Evolutionary conservation across 768 basidiomycete species (phyloP).

Genomic region (Galerina sulciceps): DNA sequence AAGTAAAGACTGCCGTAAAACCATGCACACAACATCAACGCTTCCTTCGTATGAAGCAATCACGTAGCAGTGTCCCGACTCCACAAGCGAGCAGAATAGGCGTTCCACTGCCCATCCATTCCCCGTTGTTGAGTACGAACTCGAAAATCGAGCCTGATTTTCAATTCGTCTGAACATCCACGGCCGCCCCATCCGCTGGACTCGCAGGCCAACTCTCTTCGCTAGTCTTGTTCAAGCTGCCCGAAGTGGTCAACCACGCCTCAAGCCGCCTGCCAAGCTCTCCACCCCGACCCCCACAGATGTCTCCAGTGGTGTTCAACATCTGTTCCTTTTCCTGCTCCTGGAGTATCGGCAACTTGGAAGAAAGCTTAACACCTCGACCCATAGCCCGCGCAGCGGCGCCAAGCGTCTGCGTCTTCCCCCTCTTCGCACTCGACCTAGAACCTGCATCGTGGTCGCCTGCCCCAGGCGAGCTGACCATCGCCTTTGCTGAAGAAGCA

Average conservation of each 20-base stretch:
- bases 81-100: too few relatives aligned
- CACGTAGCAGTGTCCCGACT: too few relatives aligned
- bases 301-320: conserved; percentile 72
- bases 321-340: conserved; percentile 74
- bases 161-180: too few relatives aligned
- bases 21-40: too few relatives aligned
- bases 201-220: neutral
- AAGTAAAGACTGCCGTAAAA: too few relatives aligned
- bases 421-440: neutral
- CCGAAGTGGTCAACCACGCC: conserved; percentile 66
- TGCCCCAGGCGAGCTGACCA: conserved; percentile 28
- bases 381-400: conserved; percentile 10
- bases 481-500: conserved; percentile 9
- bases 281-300: conserved; percentile 79
- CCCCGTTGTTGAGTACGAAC: too few relatives aligned
- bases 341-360: conserved; percentile 55
- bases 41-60: too few relatives aligned
- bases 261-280: conserved; percentile 78
- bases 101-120: too few relatives aligned
- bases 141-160: too few relatives aligned
- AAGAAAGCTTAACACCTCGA: conserved; percentile 34
- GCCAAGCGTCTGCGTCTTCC: neutral
- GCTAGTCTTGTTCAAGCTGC: conserved; percentile 25
- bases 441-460: neutral
- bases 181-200: neutral